Percentiles rank a stretch among this genome's conserved stretches.
Conservation (phyloP, 805 yeast genomes). For the Candida odintsovae region DNA sequence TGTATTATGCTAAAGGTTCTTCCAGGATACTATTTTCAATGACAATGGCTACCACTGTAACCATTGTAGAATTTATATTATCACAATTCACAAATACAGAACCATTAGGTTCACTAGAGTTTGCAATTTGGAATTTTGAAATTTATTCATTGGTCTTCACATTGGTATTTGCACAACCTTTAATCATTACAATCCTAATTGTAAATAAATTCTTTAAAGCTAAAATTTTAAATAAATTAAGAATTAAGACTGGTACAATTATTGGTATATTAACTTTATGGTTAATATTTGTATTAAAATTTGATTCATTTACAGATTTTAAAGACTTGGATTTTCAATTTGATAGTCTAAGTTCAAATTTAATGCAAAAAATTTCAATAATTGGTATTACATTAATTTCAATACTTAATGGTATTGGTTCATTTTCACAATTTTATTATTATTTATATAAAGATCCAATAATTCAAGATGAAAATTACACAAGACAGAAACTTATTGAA, state of each 20-base stretch:
- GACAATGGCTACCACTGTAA: slow-evolving; percentile 14
- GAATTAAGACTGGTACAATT: slow-evolving; percentile 6
- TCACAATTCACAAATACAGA: slow-evolving; percentile 13
- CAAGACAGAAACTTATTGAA: slow-evolving; percentile 6
- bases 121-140: slow-evolving; percentile 11
- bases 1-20: slow-evolving; percentile 4
- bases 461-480: slow-evolving; percentile 1
- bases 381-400: slow-evolving; percentile 24
- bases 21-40: slow-evolving; percentile 17
- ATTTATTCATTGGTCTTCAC: slow-evolving; percentile 6
- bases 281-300: slow-evolving; percentile 16
- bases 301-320: slow-evolving; percentile 19
- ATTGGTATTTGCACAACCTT: slow-evolving; percentile 19
- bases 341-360: slow-evolving; percentile 8
- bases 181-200: slow-evolving; percentile 8
- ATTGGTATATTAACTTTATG: slow-evolving; percentile 6
- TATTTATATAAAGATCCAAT: slow-evolving; percentile 11
- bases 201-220: slow-evolving; percentile 17
- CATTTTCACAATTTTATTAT: slow-evolving; percentile 24
- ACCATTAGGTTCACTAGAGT: background rate
- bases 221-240: slow-evolving; percentile 3
- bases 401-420: slow-evolving; percentile 23
- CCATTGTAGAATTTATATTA: slow-evolving; percentile 20
- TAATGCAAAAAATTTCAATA: slow-evolving; percentile 17
- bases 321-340: slow-evolving; percentile 7